phyloP scores from a whole-genome alignment of 495 filamentous ascomycete genomes.

The Penicillium steckii region DNA sequence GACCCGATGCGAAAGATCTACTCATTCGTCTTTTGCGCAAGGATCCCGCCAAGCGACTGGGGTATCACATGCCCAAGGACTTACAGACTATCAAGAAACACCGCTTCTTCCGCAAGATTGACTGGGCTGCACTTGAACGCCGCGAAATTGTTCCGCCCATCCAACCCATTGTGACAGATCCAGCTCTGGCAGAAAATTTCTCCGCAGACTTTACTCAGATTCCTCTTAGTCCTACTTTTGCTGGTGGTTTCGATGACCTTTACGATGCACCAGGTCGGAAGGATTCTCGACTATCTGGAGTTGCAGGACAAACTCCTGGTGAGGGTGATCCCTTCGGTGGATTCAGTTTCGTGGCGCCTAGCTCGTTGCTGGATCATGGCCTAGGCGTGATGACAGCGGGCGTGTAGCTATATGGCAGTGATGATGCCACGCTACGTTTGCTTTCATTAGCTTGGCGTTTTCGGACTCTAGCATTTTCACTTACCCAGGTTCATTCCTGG shows the following conservation, averaged over 20 bases:
- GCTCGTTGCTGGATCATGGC: conserved; percentile 72
- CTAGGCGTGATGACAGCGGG: conserved; percentile 29
- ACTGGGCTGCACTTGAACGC: conserved; percentile 80
- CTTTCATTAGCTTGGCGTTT: not conserved
- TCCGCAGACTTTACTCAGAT: conserved; percentile 81
- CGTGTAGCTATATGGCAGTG: conserved; percentile 15
- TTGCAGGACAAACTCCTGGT: conserved; percentile 14
- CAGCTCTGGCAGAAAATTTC: conserved; percentile 95
- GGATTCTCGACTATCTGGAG: conserved; percentile 20
- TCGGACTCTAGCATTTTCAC: not conserved
- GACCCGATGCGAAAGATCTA: conserved; percentile 88
- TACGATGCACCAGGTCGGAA: conserved; percentile 14
- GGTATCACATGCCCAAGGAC: conserved; percentile 85
- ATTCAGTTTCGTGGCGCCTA: conserved; percentile 92
- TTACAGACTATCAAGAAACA: conserved; percentile 84
- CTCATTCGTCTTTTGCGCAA: conserved; percentile 86
- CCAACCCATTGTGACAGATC: conserved; percentile 87
- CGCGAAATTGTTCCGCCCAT: conserved; percentile 85
- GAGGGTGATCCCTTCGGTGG: conserved; percentile 84
- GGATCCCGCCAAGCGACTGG: conserved; percentile 84
- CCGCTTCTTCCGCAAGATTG: conserved; percentile 93
- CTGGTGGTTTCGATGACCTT: conserved; percentile 33
- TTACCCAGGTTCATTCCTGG: too few relatives aligned
- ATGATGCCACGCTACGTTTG: not conserved
- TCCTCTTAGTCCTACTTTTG: conserved; percentile 70